Percentiles rank a stretch among this genome's conserved stretches.
Evolutionary conservation across 2,329 filamentous ascomycete species (phyloP).

Genomic region (Fusarium albosuccineum): DNA sequence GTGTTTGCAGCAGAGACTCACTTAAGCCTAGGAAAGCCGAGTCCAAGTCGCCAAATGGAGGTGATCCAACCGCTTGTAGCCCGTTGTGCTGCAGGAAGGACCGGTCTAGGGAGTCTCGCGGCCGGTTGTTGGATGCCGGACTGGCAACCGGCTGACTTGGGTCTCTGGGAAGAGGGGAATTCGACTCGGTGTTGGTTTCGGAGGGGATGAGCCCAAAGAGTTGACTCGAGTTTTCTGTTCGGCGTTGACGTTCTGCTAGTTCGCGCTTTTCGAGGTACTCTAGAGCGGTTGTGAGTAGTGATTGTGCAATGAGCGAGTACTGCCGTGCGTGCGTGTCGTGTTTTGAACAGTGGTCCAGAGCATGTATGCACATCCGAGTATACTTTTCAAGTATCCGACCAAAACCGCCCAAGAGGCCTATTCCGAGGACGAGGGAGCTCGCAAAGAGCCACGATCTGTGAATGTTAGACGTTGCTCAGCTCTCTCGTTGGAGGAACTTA

Average conservation of each 20-base stretch:
- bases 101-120: constrained; percentile 45
- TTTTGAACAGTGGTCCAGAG: constrained; percentile 63
- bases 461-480: background rate
- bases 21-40: constrained; percentile 55
- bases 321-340: constrained; percentile 64
- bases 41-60: constrained; percentile 53
- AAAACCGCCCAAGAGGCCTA: constrained; percentile 65
- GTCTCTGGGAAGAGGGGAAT: constrained; percentile 23
- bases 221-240: constrained; percentile 65
- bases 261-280: constrained; percentile 63
- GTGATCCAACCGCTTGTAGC: constrained; percentile 46
- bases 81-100: constrained; percentile 46
- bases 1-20: constrained; percentile 56
- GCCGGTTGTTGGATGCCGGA: constrained; percentile 26
- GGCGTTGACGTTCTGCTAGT: constrained; percentile 58
- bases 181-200: constrained; percentile 16
- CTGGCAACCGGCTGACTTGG: constrained; percentile 27
- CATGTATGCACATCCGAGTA: constrained; percentile 60
- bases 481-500: constrained; percentile 47
- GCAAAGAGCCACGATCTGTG: constrained; percentile 67
- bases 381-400: constrained; percentile 66
- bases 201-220: constrained; percentile 63
- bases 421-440: constrained; percentile 64
- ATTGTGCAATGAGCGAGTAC: constrained; percentile 67
- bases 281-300: constrained; percentile 60